Evolutionary conservation across 805 yeast genomes (phyloP).

Genomic region (Trichomonascus vanleenenianus): DNA sequence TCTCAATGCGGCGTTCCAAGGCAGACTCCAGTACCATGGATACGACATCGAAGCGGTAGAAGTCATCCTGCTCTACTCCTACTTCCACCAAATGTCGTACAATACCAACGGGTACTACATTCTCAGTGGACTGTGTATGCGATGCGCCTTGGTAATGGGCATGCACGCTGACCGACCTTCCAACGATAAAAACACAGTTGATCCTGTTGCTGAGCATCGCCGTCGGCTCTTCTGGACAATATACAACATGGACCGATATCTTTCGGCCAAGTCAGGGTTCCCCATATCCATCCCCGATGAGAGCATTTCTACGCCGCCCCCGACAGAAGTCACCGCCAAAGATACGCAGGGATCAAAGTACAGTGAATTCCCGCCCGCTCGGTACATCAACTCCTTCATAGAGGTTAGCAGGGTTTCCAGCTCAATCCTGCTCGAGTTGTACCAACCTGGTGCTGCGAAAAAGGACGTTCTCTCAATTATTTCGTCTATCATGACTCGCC

Average conservation of each 20-base stretch:
- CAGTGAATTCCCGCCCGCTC: conserved; percentile 15
- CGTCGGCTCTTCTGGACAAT: conserved; percentile 22
- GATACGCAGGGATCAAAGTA: neutral
- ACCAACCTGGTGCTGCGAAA: conserved; percentile 13
- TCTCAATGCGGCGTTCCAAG: conserved; percentile 11
- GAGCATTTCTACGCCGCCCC: conserved; percentile 13
- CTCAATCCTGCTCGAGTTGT: conserved; percentile 12
- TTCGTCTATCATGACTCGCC: conserved; percentile 10
- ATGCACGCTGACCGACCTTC: conserved; percentile 13
- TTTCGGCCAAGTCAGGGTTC: conserved; percentile 19
- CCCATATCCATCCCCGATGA: conserved; percentile 17
- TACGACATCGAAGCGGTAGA: conserved; percentile 12
- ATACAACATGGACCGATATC: conserved; percentile 16
- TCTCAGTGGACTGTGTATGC: conserved; percentile 14
- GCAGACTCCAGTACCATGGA: conserved; percentile 8
- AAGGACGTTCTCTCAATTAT: conserved; percentile 13
- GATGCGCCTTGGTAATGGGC: conserved; percentile 17
- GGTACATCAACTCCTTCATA: conserved; percentile 17
- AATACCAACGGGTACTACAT: conserved; percentile 14
- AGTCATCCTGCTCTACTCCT: conserved; percentile 15
- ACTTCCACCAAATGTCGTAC: conserved; percentile 17
- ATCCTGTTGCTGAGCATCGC: conserved; percentile 14
- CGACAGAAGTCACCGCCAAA: conserved; percentile 8
- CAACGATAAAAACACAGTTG: conserved; percentile 3
- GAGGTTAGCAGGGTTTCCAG: conserved; percentile 16